Conservation (phyloP, 2,329 filamentous ascomycete species). For the Colletotrichum sp. region DNA sequence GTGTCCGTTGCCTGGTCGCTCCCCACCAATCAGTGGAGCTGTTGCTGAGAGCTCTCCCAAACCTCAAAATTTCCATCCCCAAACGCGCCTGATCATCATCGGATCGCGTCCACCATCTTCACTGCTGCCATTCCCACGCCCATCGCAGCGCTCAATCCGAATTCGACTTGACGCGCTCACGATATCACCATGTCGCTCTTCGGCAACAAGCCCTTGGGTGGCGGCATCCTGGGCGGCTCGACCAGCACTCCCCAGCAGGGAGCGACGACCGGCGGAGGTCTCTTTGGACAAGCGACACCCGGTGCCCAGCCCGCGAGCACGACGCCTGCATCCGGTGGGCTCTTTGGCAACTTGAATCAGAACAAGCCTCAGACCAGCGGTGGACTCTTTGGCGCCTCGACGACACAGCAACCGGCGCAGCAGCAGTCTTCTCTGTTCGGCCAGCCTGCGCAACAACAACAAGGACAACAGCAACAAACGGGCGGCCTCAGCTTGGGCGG, state of each 20-base stretch:
- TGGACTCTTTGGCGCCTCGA: conserved; percentile 34
- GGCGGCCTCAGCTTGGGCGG: conserved; percentile 11
- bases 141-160: not conserved
- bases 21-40: conserved; percentile 23
- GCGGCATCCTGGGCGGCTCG: conserved; percentile 14
- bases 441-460: conserved; percentile 22
- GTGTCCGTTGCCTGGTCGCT: conserved; percentile 18
- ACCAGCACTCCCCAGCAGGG: conserved; percentile 12
- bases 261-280: conserved; percentile 14
- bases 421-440: conserved; percentile 23
- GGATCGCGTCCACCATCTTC: not conserved
- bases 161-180: not conserved
- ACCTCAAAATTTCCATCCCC: conserved; percentile 17
- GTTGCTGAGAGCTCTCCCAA: conserved; percentile 17
- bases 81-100: conserved; percentile 9
- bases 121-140: not conserved
- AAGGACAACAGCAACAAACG: conserved; percentile 25
- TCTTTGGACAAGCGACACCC: conserved; percentile 23
- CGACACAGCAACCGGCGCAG: conserved; percentile 22
- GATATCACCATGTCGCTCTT: conserved; percentile 22
- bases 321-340: conserved; percentile 28
- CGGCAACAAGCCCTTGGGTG: conserved; percentile 24
- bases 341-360: conserved; percentile 21
- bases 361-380: conserved; percentile 31
- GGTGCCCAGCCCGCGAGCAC: conserved; percentile 22